Conservation (phyloP, 345 rosid genomes). For the Salix brachista region DNA sequence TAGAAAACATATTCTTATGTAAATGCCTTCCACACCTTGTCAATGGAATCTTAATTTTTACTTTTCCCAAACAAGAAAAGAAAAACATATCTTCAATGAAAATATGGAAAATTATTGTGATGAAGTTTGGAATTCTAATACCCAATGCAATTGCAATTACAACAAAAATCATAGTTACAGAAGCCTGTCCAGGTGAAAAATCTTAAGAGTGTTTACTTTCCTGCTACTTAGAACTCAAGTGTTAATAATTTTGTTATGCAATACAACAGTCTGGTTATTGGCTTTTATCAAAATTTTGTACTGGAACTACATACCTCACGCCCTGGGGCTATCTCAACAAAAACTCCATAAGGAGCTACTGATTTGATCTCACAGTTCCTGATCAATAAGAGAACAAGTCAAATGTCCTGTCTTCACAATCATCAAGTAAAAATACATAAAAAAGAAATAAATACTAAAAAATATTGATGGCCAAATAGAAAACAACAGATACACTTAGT, state of each 20-base stretch:
- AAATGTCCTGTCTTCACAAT: constrained; percentile 1
- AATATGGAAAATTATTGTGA: background rate
- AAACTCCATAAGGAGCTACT: constrained; percentile 83
- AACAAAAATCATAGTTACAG: background rate
- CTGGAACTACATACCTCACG: constrained; percentile 58
- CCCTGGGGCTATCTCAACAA: constrained; percentile 95
- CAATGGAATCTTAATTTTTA: background rate
- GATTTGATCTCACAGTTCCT: constrained; percentile 94
- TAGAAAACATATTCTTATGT: background rate
- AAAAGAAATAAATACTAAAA: constrained; percentile 6
- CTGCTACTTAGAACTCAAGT: background rate
- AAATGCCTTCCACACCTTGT: background rate
- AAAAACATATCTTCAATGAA: background rate
- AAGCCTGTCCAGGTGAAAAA: background rate
- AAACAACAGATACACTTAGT: background rate
- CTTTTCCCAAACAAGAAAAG: background rate
- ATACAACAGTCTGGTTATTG: background rate
- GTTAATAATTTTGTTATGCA: background rate
- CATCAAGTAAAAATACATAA: constrained; percentile 6
- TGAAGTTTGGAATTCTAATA: background rate
- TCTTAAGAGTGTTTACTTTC: background rate
- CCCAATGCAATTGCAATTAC: background rate
- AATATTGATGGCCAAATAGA: background rate
- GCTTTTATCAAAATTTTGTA: background rate
- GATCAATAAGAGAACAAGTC: constrained; percentile 18